These are phyloP conservation scores for Paulinella micropora DNA, from an alignment of 78 protist species.

Conservation along the genomic window DNA sequence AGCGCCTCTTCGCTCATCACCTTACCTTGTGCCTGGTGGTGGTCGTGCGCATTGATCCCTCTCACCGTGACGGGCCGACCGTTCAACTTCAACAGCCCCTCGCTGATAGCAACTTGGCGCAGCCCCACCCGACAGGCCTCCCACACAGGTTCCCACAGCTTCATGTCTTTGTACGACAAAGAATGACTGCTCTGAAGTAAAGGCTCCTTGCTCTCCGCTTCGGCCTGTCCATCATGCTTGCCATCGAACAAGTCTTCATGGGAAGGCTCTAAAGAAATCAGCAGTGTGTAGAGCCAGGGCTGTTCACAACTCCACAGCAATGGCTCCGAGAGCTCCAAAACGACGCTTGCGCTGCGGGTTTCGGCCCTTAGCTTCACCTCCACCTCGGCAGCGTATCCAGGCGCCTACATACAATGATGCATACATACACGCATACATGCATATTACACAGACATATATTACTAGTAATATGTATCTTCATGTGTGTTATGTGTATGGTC, in stretches of 20 bases:
- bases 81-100: neutral
- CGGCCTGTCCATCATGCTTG: neutral
- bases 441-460: neutral
- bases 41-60: conserved; percentile 36
- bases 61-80: neutral
- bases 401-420: neutral
- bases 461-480: neutral
- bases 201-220: neutral
- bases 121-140: neutral
- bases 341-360: neutral
- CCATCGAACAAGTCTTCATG: neutral
- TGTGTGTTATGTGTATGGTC: no score
- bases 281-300: conserved; percentile 20
- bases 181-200: neutral
- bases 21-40: conserved; percentile 14
- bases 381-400: no score
- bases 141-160: neutral
- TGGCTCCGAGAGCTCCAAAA: neutral
- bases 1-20: neutral
- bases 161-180: neutral
- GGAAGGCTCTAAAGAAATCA: neutral
- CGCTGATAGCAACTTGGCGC: neutral
- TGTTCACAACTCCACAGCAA: neutral
- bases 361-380: neutral
- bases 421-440: neutral